phyloP scores from a whole-genome alignment of 345 rosid genomes.

The Euclidium syriacum region DNA sequence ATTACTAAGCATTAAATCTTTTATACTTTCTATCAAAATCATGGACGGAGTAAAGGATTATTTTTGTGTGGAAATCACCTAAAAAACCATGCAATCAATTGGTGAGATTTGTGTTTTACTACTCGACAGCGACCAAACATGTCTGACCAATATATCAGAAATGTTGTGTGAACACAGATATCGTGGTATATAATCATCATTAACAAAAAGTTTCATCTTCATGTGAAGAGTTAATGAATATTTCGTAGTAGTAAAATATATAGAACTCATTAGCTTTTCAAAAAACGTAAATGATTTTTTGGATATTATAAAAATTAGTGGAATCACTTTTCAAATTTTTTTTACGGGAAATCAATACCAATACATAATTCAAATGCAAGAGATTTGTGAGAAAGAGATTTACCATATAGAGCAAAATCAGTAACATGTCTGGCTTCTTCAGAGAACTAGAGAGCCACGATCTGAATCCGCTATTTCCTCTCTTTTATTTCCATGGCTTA shows the following conservation, averaged over 20 bases:
- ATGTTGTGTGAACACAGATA: too few species aligned
- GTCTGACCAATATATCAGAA: conserved; percentile 36
- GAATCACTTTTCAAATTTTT: too few species aligned
- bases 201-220: too few species aligned
- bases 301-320: too few species aligned
- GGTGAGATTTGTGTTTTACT: conserved; percentile 32
- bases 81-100: neutral
- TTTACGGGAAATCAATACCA: too few species aligned
- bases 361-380: too few species aligned
- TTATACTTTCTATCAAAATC: neutral
- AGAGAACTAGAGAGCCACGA: neutral
- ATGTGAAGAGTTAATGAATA: too few species aligned
- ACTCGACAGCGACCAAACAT: conserved; percentile 36
- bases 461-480: conserved; percentile 18
- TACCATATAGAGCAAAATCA: neutral
- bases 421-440: neutral
- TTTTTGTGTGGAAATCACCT: conserved; percentile 5
- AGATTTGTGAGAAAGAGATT: too few species aligned
- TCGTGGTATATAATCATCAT: too few species aligned
- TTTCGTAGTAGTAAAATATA: too few species aligned
- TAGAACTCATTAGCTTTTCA: too few species aligned
- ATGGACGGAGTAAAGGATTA: conserved; percentile 30
- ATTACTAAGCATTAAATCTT: neutral
- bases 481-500: conserved; percentile 18
- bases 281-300: too few species aligned